Base-by-base conservation (phyloP, 2,329 filamentous ascomycete species). In the Penicillium hesseltinei region DNA sequence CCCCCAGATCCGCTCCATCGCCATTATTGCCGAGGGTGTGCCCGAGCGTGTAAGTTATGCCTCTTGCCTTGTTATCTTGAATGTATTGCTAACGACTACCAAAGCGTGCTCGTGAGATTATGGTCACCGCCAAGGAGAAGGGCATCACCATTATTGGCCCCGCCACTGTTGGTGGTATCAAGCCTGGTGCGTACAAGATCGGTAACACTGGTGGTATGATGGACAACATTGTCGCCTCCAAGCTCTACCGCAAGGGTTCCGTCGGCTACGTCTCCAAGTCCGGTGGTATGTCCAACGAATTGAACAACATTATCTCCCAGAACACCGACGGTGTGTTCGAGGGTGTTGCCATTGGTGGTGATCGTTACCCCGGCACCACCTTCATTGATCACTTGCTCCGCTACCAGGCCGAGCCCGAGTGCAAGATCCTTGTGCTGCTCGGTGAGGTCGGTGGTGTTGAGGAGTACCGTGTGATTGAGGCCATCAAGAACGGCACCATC, bases 191-290 rank as follows among this genome's bases (percentile, higher is more conserved):
- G 77, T 99, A 93, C 90, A 99, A 97, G 87, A 99, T 99, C 66
- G 94, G 94, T 78, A 99, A 99, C 86, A 99, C 94, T 72, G 94
- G 94, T 86, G 94, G 94, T 80, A 99, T 99, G 94, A 99, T 99
- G 94, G 94, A 99, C 86, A 99, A 99, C 87, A 99, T 99, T 73
- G 94, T 99, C 65, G 92, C 94, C 69, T 97, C 94, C 77, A 99
- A 99, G 88, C 91, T 99, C 61, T 99, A 99, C 88, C 93, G 94
- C 80, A 94, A 94, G 82, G 94, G 94, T 71, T 97, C 94, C 69
- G 92, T 99, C 67, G 94, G 91, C 71, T 99, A 99, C 80, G 94
- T 99, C 79, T 97, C 93, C 85, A 99, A 99, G 86, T 99, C 94
- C 58, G 94, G 94, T 76, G 94, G 94, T 82, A 99, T 99, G 94